Evolutionary conservation across 2,329 filamentous ascomycete species (phyloP), one percentile per base, ranked within the genome.

Genomic region (Botryotinia narcissicola): DNA sequence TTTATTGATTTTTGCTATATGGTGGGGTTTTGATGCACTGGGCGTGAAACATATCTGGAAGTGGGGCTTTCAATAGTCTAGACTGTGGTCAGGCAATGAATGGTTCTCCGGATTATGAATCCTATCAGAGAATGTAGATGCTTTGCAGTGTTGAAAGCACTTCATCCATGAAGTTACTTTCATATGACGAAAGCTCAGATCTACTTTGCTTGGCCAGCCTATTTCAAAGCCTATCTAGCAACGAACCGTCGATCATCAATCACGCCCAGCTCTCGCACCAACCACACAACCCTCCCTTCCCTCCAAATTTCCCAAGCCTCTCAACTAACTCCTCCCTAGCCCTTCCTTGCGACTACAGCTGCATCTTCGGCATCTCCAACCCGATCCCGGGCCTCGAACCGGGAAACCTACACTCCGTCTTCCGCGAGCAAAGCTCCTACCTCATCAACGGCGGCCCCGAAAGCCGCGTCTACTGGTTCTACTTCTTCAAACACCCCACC

Each of bases 341-440:
- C 20, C 37, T 29, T 4, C 61, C 54, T 25, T 62, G 44, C 20
- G 74, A 77, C 40, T 78, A 77, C 42, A 63, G 51, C 29, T 75
- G 73, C 42, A 70, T 78, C 22, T 78, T 76, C 59, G 77, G 77
- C 12, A 76, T 78, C 32, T 74, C 74, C 1, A 70, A 63, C 25
- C 32, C 75, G 1, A 67, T 71, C 4, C 32, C 60, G 3, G 76
- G 73, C 10, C 67, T 78, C 29, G 63, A 77, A 18, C 54, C 57
- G 9, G 72, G 71, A 20, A 73, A 72, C 25, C 12, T 72, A 8
- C 59, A 75, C 62, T 70, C 72, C 5, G 63, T 74, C 6, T 77
- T 71, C 42, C 72, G 60, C 25, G 71, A 74, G 48, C 64, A 71
- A 8, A 32, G 37, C 29, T 77, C 75, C 5, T 75, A 74, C 20